A percentile compares a stretch with the other conserved stretches of the same genome.
phyloP scores from a whole-genome alignment of 2,329 filamentous ascomycete species.

The Aotearoamyces nothofagi region DNA sequence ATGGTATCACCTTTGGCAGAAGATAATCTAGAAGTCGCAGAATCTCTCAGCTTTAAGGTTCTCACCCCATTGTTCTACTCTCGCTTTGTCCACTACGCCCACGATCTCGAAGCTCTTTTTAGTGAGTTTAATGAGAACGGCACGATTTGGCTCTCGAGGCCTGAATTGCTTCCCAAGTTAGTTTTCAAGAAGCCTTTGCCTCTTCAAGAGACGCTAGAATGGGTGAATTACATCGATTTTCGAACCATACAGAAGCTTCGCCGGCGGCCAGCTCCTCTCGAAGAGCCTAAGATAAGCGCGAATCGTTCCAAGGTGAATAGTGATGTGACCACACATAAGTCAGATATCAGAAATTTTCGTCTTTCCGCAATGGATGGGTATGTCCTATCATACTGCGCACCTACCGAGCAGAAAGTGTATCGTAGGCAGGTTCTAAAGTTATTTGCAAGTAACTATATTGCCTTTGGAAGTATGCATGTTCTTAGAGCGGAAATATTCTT shows the following conservation, averaged over 20 bases:
- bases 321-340: too few relatives aligned
- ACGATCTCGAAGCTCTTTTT: conserved; percentile 45
- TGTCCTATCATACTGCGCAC: conserved; percentile 20
- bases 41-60: conserved; percentile 37
- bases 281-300: conserved; percentile 21
- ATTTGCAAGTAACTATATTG: conserved; percentile 8
- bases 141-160: conserved; percentile 40
- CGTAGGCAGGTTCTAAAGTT: conserved; percentile 5
- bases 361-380: conserved; percentile 36
- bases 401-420: conserved; percentile 5
- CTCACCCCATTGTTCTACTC: conserved; percentile 53
- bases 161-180: conserved; percentile 31
- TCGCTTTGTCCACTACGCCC: conserved; percentile 45
- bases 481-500: conserved; percentile 9
- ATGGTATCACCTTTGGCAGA: conserved; percentile 21
- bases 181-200: conserved; percentile 25
- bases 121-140: conserved; percentile 41
- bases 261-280: conserved; percentile 24
- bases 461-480: conserved; percentile 9
- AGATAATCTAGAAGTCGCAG: conserved; percentile 7
- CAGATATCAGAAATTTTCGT: conserved; percentile 32
- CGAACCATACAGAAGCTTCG: conserved; percentile 29
- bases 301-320: conserved; percentile 10
- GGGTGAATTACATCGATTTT: conserved; percentile 26
- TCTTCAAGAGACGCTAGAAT: conserved; percentile 18